These are phyloP conservation scores for Wickerhamiella nectarea DNA, from an alignment of 805 yeast species.

Conservation along the genomic window DNA sequence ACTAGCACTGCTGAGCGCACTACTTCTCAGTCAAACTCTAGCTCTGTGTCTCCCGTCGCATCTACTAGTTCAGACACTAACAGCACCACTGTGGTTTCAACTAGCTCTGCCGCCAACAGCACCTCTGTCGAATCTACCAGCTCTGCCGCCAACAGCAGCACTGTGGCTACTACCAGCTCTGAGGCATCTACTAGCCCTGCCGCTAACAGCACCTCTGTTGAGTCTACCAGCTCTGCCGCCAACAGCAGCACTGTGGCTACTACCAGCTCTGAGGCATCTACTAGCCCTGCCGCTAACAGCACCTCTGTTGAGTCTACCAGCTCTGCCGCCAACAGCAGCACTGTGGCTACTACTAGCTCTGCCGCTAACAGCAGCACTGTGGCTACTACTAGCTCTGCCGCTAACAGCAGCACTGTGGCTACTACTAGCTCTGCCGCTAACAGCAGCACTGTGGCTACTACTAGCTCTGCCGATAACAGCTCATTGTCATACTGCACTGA, in stretches of 20 bases:
- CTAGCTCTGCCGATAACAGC: background rate
- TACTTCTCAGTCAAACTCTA: too few relatives aligned
- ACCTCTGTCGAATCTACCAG: background rate
- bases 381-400: background rate
- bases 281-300: background rate
- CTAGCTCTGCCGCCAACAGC: background rate
- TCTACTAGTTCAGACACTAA: too few relatives aligned
- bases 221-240: background rate
- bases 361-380: background rate
- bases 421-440: background rate
- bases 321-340: background rate
- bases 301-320: background rate
- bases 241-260: background rate
- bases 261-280: too few relatives aligned
- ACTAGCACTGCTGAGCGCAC: too few relatives aligned
- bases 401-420: background rate
- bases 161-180: too few relatives aligned
- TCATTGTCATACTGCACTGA: background rate
- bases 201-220: background rate
- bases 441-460: background rate
- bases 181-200: background rate
- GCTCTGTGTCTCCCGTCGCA: too few relatives aligned
- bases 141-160: background rate
- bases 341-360: background rate
- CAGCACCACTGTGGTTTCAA: too few relatives aligned